Evolutionary conservation across 148 eudicot genomes (phyloP), one percentile per base, ranked within the genome.

Genomic region (Fagopyrum tataricum): DNA sequence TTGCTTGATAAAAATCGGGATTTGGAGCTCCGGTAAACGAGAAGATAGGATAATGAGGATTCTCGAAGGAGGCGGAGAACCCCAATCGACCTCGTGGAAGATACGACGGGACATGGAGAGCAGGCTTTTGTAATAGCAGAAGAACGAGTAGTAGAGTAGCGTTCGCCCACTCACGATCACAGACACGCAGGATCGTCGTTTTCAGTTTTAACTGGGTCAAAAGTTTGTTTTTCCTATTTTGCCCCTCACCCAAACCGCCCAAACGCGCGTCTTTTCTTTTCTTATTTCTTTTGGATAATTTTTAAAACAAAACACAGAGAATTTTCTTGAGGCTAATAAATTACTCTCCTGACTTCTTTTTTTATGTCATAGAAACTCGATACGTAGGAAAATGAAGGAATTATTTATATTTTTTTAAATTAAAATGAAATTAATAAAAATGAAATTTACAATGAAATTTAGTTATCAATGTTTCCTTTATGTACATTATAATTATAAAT

Each of bases 61-160:
- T 18, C 40, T 11, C 40, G 66, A 59, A 24, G 66, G 66, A 59
- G 24, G 62, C 62, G 62, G 31, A 55, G 20, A 11, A 26, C 69
- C 69, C 39, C 69, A 39, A 37, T 31, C 44, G 69, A 64, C 44
- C 44, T 64, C 69, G 69, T 64, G 44, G 69, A 39, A 7, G 44
- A 64, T 37, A n/a, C 20, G 11, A 39, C 69, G 69, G 43, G 2
- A 64, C 69, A 64, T 64, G 69, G 69, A 39, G 43, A 39, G 43
- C 4, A 9, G 69, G 69, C 43, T 64, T 64, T 64, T 64, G 69
- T 64, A 64, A 39, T 64, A 8, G 69, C 18, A 64, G 69, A 64
- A 14, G 8, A 55, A 59, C 15, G 69, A 64, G 69, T 37, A 64
- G 43, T 14, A 6, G 42, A 64, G 43, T 37, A 6, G 42, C 69